Percentiles rank a stretch among this genome's conserved stretches.
These are phyloP conservation scores for Dryas alaskensis DNA, from an alignment of 306 rosid genomes.

Conservation along the genomic window DNA sequence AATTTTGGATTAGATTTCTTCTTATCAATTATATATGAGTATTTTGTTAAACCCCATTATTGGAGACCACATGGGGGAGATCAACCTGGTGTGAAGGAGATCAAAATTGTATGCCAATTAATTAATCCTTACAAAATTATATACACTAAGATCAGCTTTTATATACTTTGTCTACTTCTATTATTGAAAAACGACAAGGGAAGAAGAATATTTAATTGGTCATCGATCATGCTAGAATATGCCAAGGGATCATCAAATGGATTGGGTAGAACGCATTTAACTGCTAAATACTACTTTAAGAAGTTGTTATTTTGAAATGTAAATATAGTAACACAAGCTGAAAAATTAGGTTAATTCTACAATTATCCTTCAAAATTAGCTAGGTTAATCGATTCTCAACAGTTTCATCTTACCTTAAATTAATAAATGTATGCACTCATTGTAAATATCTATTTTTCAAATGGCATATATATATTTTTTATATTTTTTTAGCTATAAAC, in stretches of 20 bases:
- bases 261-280: background rate
- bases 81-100: constrained; percentile 6
- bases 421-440: too few relatives aligned
- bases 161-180: background rate
- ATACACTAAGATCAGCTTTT: background rate
- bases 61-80: constrained; percentile 46
- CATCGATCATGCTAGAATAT: background rate
- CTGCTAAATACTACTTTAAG: too few relatives aligned
- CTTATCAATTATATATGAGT: background rate
- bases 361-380: too few relatives aligned
- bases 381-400: too few relatives aligned
- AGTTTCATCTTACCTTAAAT: too few relatives aligned
- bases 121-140: background rate
- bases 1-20: constrained; percentile 16
- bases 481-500: background rate
- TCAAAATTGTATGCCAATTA: constrained; percentile 14
- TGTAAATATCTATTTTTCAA: too few relatives aligned
- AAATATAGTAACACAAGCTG: too few relatives aligned
- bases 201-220: constrained; percentile 4
- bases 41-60: constrained; percentile 35
- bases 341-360: too few relatives aligned
- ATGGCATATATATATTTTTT: too few relatives aligned
- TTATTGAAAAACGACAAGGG: constrained; percentile 17
- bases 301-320: too few relatives aligned
- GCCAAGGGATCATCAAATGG: constrained; percentile 12